A percentile compares a stretch with the other conserved stretches of the same genome.
phyloP scores from a whole-genome alignment of 2,329 filamentous ascomycete species.

The Fusarium newnesense region DNA sequence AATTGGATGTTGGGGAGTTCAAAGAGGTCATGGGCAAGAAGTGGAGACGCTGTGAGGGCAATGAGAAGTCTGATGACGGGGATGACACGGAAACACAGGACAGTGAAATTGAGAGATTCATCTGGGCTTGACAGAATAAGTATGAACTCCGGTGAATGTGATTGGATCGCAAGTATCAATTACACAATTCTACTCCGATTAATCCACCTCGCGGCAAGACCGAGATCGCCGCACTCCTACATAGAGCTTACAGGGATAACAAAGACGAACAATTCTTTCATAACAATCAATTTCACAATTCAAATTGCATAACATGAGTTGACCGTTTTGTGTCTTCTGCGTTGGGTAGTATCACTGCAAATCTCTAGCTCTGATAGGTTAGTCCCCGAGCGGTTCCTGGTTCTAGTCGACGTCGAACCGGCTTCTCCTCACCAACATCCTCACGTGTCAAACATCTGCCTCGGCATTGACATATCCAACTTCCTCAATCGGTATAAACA shows the following conservation, averaged over 20 bases:
- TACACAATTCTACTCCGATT: not conserved
- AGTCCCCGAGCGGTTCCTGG: not conserved
- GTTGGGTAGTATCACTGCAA: not conserved
- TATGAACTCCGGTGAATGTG: not conserved
- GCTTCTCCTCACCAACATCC: constrained; percentile 14
- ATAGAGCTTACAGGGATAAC: not conserved
- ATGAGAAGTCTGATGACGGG: not conserved
- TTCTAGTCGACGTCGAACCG: constrained; percentile 7
- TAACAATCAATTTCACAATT: not conserved
- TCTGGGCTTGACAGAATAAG: not conserved
- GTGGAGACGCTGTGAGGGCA: not conserved
- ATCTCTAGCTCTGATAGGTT: constrained; percentile 7
- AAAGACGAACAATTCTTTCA: not conserved
- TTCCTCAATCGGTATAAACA: constrained; percentile 21
- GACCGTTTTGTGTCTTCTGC: not conserved
- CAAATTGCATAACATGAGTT: not conserved
- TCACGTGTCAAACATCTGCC: constrained; percentile 19
- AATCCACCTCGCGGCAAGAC: not conserved
- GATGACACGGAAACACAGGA: not conserved
- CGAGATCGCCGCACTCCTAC: not conserved
- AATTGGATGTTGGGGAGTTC: not conserved
- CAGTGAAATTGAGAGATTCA: not conserved
- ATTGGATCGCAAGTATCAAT: not conserved
- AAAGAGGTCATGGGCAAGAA: constrained; percentile 3
- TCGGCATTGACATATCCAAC: constrained; percentile 16